Base-by-base conservation (phyloP, 116 monocot species). In the Trichopus zeylanicus region DNA sequence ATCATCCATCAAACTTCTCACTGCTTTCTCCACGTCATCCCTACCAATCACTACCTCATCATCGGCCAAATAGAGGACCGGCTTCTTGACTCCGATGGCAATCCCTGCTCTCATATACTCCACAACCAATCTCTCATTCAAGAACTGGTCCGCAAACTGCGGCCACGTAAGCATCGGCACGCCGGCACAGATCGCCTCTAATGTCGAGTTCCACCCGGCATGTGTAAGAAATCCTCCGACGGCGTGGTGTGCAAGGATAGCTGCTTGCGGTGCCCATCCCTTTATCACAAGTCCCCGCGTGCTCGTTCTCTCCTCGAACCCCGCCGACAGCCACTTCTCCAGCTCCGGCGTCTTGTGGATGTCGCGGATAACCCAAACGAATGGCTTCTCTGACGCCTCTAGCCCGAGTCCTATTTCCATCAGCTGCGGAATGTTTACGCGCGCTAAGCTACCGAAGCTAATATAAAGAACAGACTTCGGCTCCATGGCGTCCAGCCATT, bases 281-380 rank as follows among this genome's bases (percentile, higher is more conserved):
- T 26, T 59, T 7, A 59, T 58, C 7, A 68, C 25, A 8, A 68
- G 30, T 0, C 68, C 25, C 24, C 53, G 20, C 37, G 1, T 12
- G 7, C 28, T n/a, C 5, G 9, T 34, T 46, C 66, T 66, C 56
- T 42, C 42, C 66, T 48, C 48, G 5, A 56, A 56, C 30, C 29
- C 32, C 7, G 60, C 31, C 53, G 63, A 60, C 11, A 15, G 2
- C 9, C 6, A 20, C 16, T 6, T 38, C 26, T 64, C 69, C 4
- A 3, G 23, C 9, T 78, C 65, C 68, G n/a, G n/a, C n/a, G n/a
- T n/a, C n/a, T n/a, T n/a, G n/a, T n/a, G n/a, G n/a, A n/a, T n/a
- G n/a, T n/a, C n/a, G n/a, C 73, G 73, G 26, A 78, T 64, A 20
- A 69, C 78, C 72, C 67, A 68, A 30, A 78, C 24, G 55, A 78